Evolutionary conservation across 169 alveolate genomes (phyloP).

Genomic region (Babesia microti): DNA sequence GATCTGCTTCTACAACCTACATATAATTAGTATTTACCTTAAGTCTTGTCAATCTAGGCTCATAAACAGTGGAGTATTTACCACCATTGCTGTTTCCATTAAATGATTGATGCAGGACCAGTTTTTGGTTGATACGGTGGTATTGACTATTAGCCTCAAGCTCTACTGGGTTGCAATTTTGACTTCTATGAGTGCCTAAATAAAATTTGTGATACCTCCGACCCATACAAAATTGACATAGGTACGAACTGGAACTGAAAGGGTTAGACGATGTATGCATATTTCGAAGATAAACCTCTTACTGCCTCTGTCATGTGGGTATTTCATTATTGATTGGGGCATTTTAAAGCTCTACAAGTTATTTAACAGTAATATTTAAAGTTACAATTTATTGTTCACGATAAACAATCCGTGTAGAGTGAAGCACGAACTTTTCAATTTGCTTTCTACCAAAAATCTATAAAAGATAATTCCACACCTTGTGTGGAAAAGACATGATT

Average conservation of each 20-base stretch:
- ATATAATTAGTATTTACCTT: neutral
- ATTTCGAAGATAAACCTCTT: constrained; percentile 22
- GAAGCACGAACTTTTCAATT: no score
- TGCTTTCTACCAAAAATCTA: no score
- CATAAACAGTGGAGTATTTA: constrained; percentile 1
- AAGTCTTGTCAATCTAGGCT: constrained; percentile 1
- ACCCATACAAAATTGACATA: constrained; percentile 18
- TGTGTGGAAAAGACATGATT: no score
- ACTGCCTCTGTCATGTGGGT: neutral
- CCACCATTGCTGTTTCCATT: neutral
- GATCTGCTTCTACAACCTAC: constrained; percentile 12
- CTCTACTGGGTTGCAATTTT: constrained; percentile 9
- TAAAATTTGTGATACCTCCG: constrained; percentile 5
- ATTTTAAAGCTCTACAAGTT: no score
- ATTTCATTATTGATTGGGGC: no score
- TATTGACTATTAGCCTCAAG: neutral
- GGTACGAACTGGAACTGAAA: neutral
- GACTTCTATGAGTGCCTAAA: constrained; percentile 20
- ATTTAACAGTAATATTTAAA: no score
- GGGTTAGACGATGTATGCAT: neutral
- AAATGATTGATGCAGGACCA: constrained; percentile 18
- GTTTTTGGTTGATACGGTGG: constrained; percentile 24
- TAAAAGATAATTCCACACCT: no score
- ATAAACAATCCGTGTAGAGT: no score
- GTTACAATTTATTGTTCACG: no score